phyloP scores from a whole-genome alignment of 2,329 filamentous ascomycete genomes.

The Laburnicola sp. region DNA sequence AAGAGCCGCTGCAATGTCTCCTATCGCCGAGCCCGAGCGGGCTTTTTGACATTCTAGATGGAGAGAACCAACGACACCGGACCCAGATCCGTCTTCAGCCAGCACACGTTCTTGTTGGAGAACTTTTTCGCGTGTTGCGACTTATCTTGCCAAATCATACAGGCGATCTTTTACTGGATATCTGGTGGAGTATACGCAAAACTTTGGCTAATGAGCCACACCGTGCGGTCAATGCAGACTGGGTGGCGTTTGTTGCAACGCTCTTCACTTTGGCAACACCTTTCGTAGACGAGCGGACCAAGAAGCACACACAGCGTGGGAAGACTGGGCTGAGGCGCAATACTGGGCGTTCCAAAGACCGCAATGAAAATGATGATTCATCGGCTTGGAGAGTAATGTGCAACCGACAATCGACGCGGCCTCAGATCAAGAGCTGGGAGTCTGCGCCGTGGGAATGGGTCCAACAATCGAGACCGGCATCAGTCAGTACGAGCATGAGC shows the following conservation, averaged over 20 bases:
- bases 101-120: slow-evolving; percentile 28
- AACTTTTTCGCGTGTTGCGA: slow-evolving; percentile 37
- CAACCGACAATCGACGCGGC: slow-evolving; percentile 27
- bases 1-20: slow-evolving; percentile 27
- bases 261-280: slow-evolving; percentile 46
- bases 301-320: slow-evolving; percentile 22
- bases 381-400: slow-evolving; percentile 43
- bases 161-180: slow-evolving; percentile 43
- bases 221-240: slow-evolving; percentile 31
- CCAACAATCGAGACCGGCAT: slow-evolving; percentile 29
- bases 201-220: slow-evolving; percentile 17
- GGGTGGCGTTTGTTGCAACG: slow-evolving; percentile 47
- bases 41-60: slow-evolving; percentile 38
- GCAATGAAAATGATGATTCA: slow-evolving; percentile 26
- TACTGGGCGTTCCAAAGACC: slow-evolving; percentile 29
- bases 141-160: slow-evolving; percentile 41
- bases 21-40: slow-evolving; percentile 30
- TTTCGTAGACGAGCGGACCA: slow-evolving; percentile 37
- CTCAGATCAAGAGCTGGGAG: slow-evolving; percentile 37
- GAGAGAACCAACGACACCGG: slow-evolving; percentile 36
- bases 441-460: slow-evolving; percentile 42
- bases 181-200: slow-evolving; percentile 45
- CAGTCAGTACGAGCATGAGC: slow-evolving; percentile 23
- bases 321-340: slow-evolving; percentile 29
- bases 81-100: slow-evolving; percentile 38